Evolutionary conservation across 192 early-diverging fungal species (phyloP), one percentile per base, ranked within the genome.

Genomic region (Podila verticillata): DNA sequence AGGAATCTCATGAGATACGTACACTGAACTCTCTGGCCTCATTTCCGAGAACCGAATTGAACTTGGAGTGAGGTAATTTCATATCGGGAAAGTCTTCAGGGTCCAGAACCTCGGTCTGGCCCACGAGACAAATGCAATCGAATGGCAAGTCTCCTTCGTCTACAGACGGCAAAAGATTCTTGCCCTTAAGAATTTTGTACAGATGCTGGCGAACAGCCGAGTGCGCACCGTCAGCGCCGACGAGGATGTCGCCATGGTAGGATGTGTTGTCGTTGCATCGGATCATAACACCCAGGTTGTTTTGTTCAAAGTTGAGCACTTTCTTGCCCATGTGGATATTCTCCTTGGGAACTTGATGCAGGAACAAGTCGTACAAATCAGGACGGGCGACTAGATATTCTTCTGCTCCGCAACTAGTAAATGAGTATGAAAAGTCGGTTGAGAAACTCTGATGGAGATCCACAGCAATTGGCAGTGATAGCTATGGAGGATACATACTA

Each of bases 191-290:
- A 0, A 22, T 12, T 15, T 63, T 35, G 48, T 44, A 71, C 8
- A 71, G 35, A 26, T 13, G 32, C 34, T 71, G 69, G 7, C 69
- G 69, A 4, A 71, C 61, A 9, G 32, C 48, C 0, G 39, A 49
- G 35, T 71, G 44, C 1, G 68, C 68, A 17, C 67, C 67, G 20
- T 61, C 58, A 28, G 67, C 67, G 7, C 58, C 67, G 0, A 71
- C 61, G 3, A 71, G 69, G 20, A 71, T 71, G 19, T 64, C 69
- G 13, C 69, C 69, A 17, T 48, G 63, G 29, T 48, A 8, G 0
- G 48, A 48, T 8, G 61, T 35, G 61, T 49, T 61, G 51, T 71
- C 69, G 6, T 19, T 30, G 28, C 20, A 61, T 15, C 49, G 39
- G 17, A 71, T 47, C 49, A 39, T 54, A 26, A 71, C 69, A 19